Percentiles rank a stretch among this genome's conserved stretches.
Evolutionary conservation across 257 asterid genomes (phyloP).

Genomic region (Schizonepeta tenuifolia): DNA sequence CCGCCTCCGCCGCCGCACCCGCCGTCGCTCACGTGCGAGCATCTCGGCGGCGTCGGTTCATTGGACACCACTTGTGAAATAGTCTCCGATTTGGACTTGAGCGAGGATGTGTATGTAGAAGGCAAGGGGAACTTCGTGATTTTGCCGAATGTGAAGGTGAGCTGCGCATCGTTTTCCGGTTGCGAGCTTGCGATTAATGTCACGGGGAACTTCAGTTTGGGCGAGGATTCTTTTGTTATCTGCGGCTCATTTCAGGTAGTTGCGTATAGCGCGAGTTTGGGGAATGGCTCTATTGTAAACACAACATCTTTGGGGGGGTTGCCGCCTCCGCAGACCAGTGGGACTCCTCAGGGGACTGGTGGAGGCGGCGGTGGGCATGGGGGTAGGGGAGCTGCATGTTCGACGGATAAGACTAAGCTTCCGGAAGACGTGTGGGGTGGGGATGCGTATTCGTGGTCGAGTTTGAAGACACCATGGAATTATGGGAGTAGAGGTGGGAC

Average conservation of each 20-base stretch:
- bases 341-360: conserved; percentile 84
- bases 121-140: conserved; percentile 85
- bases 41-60: conserved; percentile 95
- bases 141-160: conserved; percentile 66
- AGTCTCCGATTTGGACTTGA: conserved; percentile 67
- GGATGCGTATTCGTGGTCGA: conserved; percentile 86
- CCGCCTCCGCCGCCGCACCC: conserved; percentile 99
- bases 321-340: conserved; percentile 90
- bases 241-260: conserved; percentile 63
- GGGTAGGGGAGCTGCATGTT: conserved; percentile 95
- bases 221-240: conserved; percentile 59
- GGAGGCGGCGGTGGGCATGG: conserved; percentile 99
- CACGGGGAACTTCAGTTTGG: conserved; percentile 75
- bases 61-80: conserved; percentile 84
- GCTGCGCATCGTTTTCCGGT: conserved; percentile 68
- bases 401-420: conserved; percentile 68
- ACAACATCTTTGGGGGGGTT: conserved; percentile 84
- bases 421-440: conserved; percentile 98
- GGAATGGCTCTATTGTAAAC: conserved; percentile 72
- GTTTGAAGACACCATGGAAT: conserved; percentile 66
- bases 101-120: conserved; percentile 65
- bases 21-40: conserved; percentile 79
- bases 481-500: conserved; percentile 97
- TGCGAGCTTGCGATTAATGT: conserved; percentile 79
- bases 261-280: conserved; percentile 65